phyloP scores from a whole-genome alignment of 2,329 filamentous ascomycete genomes.

The Talaromyces sp. region DNA sequence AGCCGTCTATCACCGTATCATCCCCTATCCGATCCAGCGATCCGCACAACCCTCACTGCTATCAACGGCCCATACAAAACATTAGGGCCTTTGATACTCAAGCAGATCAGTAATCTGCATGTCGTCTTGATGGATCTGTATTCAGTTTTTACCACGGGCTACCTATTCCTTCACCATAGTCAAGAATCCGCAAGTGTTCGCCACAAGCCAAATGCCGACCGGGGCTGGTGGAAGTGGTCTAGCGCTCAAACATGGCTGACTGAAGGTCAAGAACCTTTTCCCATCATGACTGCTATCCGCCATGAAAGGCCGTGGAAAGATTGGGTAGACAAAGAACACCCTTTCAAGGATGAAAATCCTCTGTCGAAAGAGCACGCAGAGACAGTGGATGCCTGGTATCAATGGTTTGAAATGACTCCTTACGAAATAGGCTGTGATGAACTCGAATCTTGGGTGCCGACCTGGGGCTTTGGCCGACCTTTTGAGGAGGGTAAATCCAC shows the following conservation, averaged over 20 bases:
- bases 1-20: constrained; percentile 15
- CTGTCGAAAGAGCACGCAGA: background rate
- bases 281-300: constrained; percentile 17
- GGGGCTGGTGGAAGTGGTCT: constrained; percentile 18
- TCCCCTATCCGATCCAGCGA: constrained; percentile 15
- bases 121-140: constrained; percentile 18
- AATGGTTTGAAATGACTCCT: constrained; percentile 35
- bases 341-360: constrained; percentile 11
- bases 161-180: constrained; percentile 17
- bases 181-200: constrained; percentile 6
- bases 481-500: constrained; percentile 27
- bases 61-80: constrained; percentile 16
- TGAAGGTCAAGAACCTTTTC: constrained; percentile 14
- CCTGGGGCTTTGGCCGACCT: constrained; percentile 35
- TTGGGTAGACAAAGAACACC: constrained; percentile 17
- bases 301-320: constrained; percentile 18
- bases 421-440: constrained; percentile 37
- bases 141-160: constrained; percentile 18
- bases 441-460: constrained; percentile 34
- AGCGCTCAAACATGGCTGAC: constrained; percentile 10
- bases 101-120: constrained; percentile 17
- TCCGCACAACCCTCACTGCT: constrained; percentile 15
- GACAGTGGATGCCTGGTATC: constrained; percentile 28
- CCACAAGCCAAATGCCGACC: constrained; percentile 9
- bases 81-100: constrained; percentile 13